These are phyloP conservation scores for Fagopyrum homotropicum DNA, from an alignment of 148 eudicot genomes.

Conservation along the genomic window DNA sequence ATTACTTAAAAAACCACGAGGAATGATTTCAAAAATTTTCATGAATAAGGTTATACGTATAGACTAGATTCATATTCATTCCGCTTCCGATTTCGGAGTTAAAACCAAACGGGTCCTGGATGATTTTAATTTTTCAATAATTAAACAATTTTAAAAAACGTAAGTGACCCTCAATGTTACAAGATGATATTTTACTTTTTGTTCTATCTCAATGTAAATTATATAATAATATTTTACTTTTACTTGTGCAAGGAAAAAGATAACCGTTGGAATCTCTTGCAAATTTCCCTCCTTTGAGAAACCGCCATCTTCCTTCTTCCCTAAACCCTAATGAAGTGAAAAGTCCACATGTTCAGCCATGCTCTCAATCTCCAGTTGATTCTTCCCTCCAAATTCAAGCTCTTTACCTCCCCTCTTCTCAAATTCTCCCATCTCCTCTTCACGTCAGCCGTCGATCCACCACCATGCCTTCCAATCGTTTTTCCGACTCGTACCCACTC, in stretches of 20 bases:
- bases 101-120: too few relatives aligned
- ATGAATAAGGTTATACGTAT: too few relatives aligned
- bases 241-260: too few relatives aligned
- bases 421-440: background rate
- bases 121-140: background rate
- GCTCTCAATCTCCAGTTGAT: constrained; percentile 19
- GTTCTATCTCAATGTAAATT: too few relatives aligned
- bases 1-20: too few relatives aligned
- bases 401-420: background rate
- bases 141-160: too few relatives aligned
- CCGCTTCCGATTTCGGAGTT: too few relatives aligned
- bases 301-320: background rate
- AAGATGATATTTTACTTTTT: too few relatives aligned
- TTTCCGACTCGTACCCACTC: constrained; percentile 7
- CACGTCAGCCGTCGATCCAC: background rate
- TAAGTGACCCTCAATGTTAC: too few relatives aligned
- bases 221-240: too few relatives aligned
- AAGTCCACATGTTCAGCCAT: constrained; percentile 26
- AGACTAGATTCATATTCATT: too few relatives aligned
- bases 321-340: background rate
- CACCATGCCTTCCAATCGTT: constrained; percentile 11
- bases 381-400: constrained; percentile 10
- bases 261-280: background rate
- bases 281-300: background rate
- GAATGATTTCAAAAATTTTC: too few relatives aligned